Evolutionary conservation across 805 yeast species (phyloP).

Genomic region (Kuraishia cidri): DNA sequence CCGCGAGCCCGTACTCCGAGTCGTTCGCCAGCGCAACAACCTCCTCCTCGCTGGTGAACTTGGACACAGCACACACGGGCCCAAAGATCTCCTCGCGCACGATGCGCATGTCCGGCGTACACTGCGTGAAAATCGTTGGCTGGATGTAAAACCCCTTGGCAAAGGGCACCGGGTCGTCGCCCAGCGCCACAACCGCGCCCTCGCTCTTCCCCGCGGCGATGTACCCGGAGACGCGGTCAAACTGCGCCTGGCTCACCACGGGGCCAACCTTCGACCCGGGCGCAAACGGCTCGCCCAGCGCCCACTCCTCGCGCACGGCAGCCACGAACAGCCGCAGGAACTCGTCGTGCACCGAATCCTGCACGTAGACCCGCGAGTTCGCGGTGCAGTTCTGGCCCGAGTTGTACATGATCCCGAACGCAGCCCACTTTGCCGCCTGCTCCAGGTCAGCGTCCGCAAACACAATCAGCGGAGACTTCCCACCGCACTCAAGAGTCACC

Average conservation of each 20-base stretch:
- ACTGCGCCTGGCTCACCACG: constrained; percentile 47
- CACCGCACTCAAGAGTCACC: constrained; percentile 66
- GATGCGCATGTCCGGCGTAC: constrained; percentile 52
- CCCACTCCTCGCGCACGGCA: constrained; percentile 39
- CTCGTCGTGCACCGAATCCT: constrained; percentile 45
- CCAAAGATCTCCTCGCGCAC: constrained; percentile 83
- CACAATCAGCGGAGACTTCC: constrained; percentile 58
- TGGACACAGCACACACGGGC: constrained; percentile 67
- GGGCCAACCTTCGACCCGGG: constrained; percentile 47
- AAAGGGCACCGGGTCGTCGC: constrained; percentile 32
- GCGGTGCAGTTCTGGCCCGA: constrained; percentile 67
- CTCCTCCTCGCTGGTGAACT: constrained; percentile 59
- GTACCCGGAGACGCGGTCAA: constrained; percentile 38
- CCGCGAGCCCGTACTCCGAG: constrained; percentile 73
- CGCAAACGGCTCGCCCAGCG: constrained; percentile 47
- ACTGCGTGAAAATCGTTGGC: constrained; percentile 74
- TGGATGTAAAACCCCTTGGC: constrained; percentile 57
- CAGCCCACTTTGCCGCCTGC: constrained; percentile 62
- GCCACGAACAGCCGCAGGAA: constrained; percentile 34
- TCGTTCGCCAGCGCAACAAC: constrained; percentile 63
- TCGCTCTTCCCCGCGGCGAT: constrained; percentile 35
- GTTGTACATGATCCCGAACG: constrained; percentile 55
- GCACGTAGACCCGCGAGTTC: constrained; percentile 53
- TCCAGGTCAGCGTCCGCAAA: constrained; percentile 57
- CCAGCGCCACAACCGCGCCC: constrained; percentile 37